Evolutionary conservation across 345 rosid species (phyloP).

Genomic region (Eutrema yunnanense): DNA sequence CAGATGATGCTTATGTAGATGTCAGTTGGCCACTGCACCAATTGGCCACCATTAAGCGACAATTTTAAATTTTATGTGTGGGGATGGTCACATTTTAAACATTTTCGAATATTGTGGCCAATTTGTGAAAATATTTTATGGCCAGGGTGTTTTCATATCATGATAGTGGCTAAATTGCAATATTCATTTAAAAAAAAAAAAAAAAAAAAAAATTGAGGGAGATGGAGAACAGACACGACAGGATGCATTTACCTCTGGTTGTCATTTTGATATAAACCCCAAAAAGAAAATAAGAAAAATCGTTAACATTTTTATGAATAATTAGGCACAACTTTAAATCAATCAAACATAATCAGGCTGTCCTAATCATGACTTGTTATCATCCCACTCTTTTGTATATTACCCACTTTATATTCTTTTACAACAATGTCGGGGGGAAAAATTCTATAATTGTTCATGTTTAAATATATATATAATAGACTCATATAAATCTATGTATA

Average conservation of each 20-base stretch:
- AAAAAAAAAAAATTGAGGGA: background rate
- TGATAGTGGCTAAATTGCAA: background rate
- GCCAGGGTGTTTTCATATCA: background rate
- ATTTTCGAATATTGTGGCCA: background rate
- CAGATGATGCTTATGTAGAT: background rate
- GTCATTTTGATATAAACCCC: background rate
- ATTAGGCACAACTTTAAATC: conserved; percentile 13
- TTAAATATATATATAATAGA: background rate
- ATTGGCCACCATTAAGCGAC: background rate
- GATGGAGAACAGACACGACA: background rate
- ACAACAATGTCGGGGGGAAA: background rate
- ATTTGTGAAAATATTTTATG: background rate
- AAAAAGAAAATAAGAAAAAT: background rate
- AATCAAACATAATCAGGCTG: conserved; percentile 16
- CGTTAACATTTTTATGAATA: background rate
- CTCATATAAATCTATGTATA: background rate
- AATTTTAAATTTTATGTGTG: background rate
- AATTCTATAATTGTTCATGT: background rate
- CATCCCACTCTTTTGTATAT: conserved; percentile 7
- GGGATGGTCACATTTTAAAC: background rate
- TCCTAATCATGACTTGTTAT: conserved; percentile 21
- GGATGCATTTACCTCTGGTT: background rate
- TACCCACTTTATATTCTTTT: conserved; percentile 9
- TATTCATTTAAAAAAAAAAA: background rate
- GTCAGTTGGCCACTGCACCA: background rate